These are phyloP conservation scores for Lichtheimia hyalospora DNA, from an alignment of 371 early-diverging fungal species.

Conservation along the genomic window DNA sequence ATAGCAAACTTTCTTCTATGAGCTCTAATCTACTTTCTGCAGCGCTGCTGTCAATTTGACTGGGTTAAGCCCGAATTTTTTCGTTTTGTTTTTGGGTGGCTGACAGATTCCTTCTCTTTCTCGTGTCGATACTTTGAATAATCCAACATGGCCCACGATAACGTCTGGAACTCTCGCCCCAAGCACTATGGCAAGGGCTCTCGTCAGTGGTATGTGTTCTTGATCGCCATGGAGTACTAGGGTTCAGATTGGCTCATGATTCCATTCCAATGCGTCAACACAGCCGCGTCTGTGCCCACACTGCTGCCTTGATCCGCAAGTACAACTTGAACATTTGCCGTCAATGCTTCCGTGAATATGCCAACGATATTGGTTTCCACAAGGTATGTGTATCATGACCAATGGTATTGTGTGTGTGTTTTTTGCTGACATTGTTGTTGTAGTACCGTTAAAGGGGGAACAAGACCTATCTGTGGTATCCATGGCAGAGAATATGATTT, in stretches of 20 bases:
- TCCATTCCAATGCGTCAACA: not conserved
- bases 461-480: constrained; percentile 2
- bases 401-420: not conserved
- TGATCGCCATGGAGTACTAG: not conserved
- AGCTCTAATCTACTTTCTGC: no score
- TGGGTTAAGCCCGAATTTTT: no score
- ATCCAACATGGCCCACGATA: constrained; percentile 90
- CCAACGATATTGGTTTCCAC: constrained; percentile 97
- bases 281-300: constrained; percentile 98
- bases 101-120: constrained; percentile 6
- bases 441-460: constrained; percentile 7
- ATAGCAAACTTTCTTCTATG: no score
- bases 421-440: not conserved
- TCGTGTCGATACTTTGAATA: constrained; percentile 1
- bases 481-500: not conserved
- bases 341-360: constrained; percentile 99
- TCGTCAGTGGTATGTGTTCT: constrained; percentile 83
- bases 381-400: constrained; percentile 54
- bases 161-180: constrained; percentile 96
- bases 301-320: constrained; percentile 99
- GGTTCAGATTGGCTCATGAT: not conserved
- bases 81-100: not conserved
- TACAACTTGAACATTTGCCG: constrained; percentile 99
- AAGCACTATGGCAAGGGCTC: constrained; percentile 97
- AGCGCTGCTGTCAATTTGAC: no score